Base-by-base conservation (phyloP, 23 red algal species). In the Gracilaria domingensis region DNA sequence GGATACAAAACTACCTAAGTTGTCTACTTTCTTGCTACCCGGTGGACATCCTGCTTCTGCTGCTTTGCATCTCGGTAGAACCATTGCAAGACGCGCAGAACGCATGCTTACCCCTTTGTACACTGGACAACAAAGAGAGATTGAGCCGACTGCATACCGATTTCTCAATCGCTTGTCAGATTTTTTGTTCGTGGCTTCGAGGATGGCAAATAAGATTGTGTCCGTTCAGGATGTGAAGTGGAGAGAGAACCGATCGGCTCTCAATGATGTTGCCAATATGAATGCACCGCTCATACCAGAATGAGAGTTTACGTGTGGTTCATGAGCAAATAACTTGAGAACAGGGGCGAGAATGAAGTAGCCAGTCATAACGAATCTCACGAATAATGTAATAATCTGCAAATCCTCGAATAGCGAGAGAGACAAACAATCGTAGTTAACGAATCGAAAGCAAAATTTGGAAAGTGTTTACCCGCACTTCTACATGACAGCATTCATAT, bases 11-110 rank as follows among this genome's bases (percentile, higher is more conserved):
- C 80, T 98, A 29, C 59, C 91, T 14, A 38, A 84, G n/a, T 74
- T 98, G 70, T 88, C 87, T 28, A 90, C 87, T n/a, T 98, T 98
- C 75, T 89, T 98, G 59, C 77, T 98, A 4, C 96, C 96, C 8
- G 91, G 91, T 23, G 96, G 96, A 29, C 82, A 84, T 26, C 88
- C 88, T 28, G 76, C 91, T 29, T 83, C 92, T 6, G 91, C 96
- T 37, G 59, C 88, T 33, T 59, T 98, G 45, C 96, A 98, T 73
- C 32, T 95, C 13, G 86, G 92, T 21, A 56, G 96, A 37, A 95
- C 96, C 17, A 88, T 95, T 88, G 91, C 79, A 9, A 80, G 96
- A 61, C 77, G 96, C 12, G 89, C 96, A 12, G 96, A 98, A 65
- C 75, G 95, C 23, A 74, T 62, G 28, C 61, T 88, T 13, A 94